phyloP scores from a whole-genome alignment of 1,284 basidiomycete genomes.

The Puccinia polysora region DNA sequence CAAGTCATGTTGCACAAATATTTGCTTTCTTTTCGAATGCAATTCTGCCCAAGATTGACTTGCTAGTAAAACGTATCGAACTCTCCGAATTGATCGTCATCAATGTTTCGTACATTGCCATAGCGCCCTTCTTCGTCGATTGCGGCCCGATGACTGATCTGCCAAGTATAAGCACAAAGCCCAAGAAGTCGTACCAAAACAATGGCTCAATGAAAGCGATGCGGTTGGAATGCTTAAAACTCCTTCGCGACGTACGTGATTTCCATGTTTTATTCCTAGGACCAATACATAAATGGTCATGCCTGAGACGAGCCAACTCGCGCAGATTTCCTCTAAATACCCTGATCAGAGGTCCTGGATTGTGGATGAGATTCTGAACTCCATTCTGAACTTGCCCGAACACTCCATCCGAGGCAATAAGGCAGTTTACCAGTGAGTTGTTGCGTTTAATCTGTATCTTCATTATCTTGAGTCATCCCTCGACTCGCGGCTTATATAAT shows the following conservation, averaged over 20 bases:
- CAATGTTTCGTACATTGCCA: conserved; percentile 16
- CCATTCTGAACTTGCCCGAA: conserved; percentile 51
- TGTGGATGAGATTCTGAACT: conserved; percentile 52
- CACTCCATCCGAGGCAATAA: conserved; percentile 47
- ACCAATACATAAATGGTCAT: too few species aligned
- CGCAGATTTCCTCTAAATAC: conserved; percentile 50
- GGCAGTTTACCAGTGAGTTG: conserved; percentile 22
- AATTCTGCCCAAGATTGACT: conserved; percentile 34
- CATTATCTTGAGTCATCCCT: not conserved
- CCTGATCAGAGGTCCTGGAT: conserved; percentile 51
- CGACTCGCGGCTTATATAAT: not conserved
- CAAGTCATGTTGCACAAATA: conserved; percentile 17
- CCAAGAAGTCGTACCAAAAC: conserved; percentile 1
- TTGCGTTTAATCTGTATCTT: not conserved
- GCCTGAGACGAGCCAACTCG: too few species aligned
- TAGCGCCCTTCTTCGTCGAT: conserved; percentile 30
- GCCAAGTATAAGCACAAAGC: conserved; percentile 12
- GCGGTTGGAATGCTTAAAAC: conserved; percentile 42
- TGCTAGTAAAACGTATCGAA: conserved; percentile 21
- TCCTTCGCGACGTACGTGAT: conserved; percentile 22
- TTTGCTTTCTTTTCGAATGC: conserved; percentile 35
- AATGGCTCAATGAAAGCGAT: conserved; percentile 22
- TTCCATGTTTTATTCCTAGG: not conserved
- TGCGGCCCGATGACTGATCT: conserved; percentile 2
- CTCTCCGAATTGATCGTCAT: conserved; percentile 30